These are phyloP conservation scores for Magnaporthales sp. DNA, from an alignment of 2,329 filamentous ascomycete genomes.

Conservation along the genomic window DNA sequence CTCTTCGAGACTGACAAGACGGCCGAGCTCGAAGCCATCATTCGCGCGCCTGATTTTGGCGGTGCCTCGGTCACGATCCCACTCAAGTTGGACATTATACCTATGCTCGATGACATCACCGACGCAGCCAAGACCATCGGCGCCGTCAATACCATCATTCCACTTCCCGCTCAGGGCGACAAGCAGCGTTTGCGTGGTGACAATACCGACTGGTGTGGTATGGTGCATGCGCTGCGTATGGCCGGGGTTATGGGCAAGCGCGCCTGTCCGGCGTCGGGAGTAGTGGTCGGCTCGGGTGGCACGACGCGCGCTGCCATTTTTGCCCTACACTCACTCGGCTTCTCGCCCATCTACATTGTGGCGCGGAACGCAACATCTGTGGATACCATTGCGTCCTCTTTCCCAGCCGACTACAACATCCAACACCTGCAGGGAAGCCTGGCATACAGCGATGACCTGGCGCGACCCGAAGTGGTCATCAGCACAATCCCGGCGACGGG, in stretches of 20 bases:
- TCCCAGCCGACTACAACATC: slow-evolving; percentile 66
- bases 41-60: slow-evolving; percentile 69
- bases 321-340: slow-evolving; percentile 75
- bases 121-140: slow-evolving; percentile 75
- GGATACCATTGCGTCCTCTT: slow-evolving; percentile 56
- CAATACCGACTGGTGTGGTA: slow-evolving; percentile 95
- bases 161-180: slow-evolving; percentile 31
- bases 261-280: slow-evolving; percentile 41
- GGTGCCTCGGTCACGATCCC: slow-evolving; percentile 95
- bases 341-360: slow-evolving; percentile 77
- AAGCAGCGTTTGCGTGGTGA: slow-evolving; percentile 60
- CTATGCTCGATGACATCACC: slow-evolving; percentile 70
- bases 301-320: slow-evolving; percentile 89
- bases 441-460: not conserved
- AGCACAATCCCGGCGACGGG: slow-evolving; percentile 86
- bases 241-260: slow-evolving; percentile 45
- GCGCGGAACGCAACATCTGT: slow-evolving; percentile 68
- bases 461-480: slow-evolving; percentile 62
- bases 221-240: slow-evolving; percentile 68
- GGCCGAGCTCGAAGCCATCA: slow-evolving; percentile 51
- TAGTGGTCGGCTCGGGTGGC: slow-evolving; percentile 86
- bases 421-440: slow-evolving; percentile 44
- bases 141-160: slow-evolving; percentile 89
- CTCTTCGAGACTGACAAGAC: slow-evolving; percentile 64
- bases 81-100: slow-evolving; percentile 81